Conservation (phyloP, 495 filamentous ascomycete species). For the Lasiosphaeria miniovina region DNA sequence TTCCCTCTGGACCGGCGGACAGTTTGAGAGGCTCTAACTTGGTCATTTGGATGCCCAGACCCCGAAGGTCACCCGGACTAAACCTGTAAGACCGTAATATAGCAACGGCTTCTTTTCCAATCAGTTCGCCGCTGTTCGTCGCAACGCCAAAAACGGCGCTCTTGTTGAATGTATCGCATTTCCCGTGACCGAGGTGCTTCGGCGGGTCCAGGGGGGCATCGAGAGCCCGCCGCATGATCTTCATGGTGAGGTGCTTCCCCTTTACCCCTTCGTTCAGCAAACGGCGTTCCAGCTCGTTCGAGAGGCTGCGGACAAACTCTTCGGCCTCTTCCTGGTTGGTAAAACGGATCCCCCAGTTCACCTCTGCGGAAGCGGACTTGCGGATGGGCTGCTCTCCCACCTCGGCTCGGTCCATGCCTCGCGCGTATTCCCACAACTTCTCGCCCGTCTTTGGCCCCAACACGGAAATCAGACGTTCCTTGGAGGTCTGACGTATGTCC, state of each 20-base stretch:
- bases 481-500: conserved; percentile 71
- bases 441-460: conserved; percentile 91
- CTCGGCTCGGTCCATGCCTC: conserved; percentile 82
- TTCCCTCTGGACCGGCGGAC: conserved; percentile 43
- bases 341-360: conserved; percentile 98
- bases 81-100: conserved; percentile 81
- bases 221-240: conserved; percentile 80
- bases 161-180: conserved; percentile 91
- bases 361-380: conserved; percentile 92
- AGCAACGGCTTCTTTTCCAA: conserved; percentile 76
- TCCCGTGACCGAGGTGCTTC: conserved; percentile 92
- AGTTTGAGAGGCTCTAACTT: conserved; percentile 77
- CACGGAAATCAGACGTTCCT: conserved; percentile 65
- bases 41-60: conserved; percentile 86
- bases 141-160: conserved; percentile 77
- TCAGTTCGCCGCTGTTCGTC: conserved; percentile 65
- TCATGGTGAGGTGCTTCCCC: conserved; percentile 84
- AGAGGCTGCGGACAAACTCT: conserved; percentile 79
- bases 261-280: conserved; percentile 79
- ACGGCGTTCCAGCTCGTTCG: conserved; percentile 75
- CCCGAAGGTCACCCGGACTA: conserved; percentile 84
- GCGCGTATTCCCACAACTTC: conserved; percentile 85
- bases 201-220: conserved; percentile 90
- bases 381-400: conserved; percentile 76
- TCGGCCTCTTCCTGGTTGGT: conserved; percentile 85